Evolutionary conservation across 1,284 basidiomycete species (phyloP).

Genomic region (Fomitiporia mediterranea): DNA sequence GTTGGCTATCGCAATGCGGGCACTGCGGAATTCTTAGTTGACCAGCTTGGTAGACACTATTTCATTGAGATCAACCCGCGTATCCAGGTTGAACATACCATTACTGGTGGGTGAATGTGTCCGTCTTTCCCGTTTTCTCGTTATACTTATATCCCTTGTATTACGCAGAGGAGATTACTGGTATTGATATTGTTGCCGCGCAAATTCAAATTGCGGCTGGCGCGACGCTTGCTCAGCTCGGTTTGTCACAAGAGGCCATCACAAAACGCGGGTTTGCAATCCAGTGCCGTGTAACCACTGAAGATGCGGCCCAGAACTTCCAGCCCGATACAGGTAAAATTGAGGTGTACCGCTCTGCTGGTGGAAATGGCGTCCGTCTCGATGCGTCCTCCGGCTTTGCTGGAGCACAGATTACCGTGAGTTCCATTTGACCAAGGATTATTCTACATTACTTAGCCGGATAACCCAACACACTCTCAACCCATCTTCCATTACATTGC

Average conservation of each 20-base stretch:
- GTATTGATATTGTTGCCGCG: slow-evolving; percentile 96
- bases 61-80: slow-evolving; percentile 99
- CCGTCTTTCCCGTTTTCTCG: slow-evolving; percentile 5
- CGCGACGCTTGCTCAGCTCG: slow-evolving; percentile 92
- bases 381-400: slow-evolving; percentile 98
- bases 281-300: slow-evolving; percentile 99
- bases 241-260: slow-evolving; percentile 95
- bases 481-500: not conserved
- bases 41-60: slow-evolving; percentile 93
- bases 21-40: slow-evolving; percentile 96
- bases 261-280: slow-evolving; percentile 97
- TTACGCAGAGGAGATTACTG: slow-evolving; percentile 89
- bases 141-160: slow-evolving; percentile 16
- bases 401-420: slow-evolving; percentile 95
- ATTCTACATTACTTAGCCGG: no score
- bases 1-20: slow-evolving; percentile 96
- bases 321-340: slow-evolving; percentile 99
- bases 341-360: slow-evolving; percentile 97
- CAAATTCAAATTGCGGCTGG: slow-evolving; percentile 99
- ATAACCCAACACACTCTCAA: not conserved
- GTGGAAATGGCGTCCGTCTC: slow-evolving; percentile 97
- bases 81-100: slow-evolving; percentile 98
- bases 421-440: slow-evolving; percentile 27
- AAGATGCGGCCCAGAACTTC: slow-evolving; percentile 89
- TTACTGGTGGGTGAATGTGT: slow-evolving; percentile 65